Conservation (phyloP, 169 alveolate species). For the Plasmodium berghei region DNA sequence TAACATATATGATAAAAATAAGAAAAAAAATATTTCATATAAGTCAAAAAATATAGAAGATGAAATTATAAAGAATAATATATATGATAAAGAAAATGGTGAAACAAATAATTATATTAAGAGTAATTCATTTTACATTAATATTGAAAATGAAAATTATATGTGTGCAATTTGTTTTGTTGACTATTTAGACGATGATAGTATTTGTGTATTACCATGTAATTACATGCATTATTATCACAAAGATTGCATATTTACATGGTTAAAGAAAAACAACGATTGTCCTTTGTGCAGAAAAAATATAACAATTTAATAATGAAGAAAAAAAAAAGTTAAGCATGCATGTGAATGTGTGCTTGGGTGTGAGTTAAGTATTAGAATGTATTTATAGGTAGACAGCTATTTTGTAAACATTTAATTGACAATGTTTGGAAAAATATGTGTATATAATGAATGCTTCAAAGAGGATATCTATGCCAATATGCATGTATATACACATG, state of each 20-base stretch:
- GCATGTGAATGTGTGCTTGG: neutral
- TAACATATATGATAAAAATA: too few species aligned
- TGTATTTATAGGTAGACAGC: too few species aligned
- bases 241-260: conserved; percentile 83
- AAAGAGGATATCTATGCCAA: too few species aligned
- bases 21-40: too few species aligned
- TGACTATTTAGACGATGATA: conserved; percentile 76
- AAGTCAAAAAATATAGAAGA: too few species aligned
- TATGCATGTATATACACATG: too few species aligned
- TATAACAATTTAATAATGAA: conserved; percentile 57
- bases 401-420: too few species aligned
- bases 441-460: too few species aligned
- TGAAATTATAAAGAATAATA: conserved; percentile 11
- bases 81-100: conserved; percentile 14
- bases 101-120: conserved; percentile 4
- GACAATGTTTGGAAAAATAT: too few species aligned
- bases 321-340: neutral
- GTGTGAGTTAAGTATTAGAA: too few species aligned
- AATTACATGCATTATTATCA: conserved; percentile 84
- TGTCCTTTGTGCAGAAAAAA: conserved; percentile 85
- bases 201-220: conserved; percentile 84
- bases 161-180: conserved; percentile 55
- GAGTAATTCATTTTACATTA: conserved; percentile 40
- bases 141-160: conserved; percentile 47
- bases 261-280: conserved; percentile 83